Conservation (phyloP, 768 basidiomycete genomes). For the Xerocomus brunneocitrinus region DNA sequence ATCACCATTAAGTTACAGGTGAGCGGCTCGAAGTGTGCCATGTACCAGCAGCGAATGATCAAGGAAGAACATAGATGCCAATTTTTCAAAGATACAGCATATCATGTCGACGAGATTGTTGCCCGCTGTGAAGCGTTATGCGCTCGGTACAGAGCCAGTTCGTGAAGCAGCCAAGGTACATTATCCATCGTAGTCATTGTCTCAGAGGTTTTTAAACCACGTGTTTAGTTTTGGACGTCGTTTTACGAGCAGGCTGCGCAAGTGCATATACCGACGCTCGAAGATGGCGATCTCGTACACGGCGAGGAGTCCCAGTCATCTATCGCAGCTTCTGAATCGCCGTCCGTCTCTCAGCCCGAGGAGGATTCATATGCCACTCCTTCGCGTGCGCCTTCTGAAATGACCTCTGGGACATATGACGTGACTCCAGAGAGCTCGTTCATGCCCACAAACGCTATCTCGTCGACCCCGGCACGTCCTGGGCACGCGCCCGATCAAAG, state of each 20-base stretch:
- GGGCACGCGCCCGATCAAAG: conserved; percentile 34
- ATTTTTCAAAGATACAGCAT: conserved; percentile 87
- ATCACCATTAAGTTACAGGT: conserved; percentile 91
- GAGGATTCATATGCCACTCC: conserved; percentile 6
- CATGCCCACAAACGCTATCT: conserved; percentile 64
- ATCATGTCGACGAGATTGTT: conserved; percentile 74
- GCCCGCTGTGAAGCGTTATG: conserved; percentile 87
- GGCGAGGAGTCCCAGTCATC: conserved; percentile 43
- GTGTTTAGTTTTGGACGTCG: conserved; percentile 83
- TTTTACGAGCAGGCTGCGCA: conserved; percentile 95
- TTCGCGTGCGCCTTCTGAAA: conserved; percentile 10
- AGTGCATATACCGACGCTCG: conserved; percentile 72
- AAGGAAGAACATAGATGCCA: conserved; percentile 81
- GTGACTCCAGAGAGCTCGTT: conserved; percentile 67
- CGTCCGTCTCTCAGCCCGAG: conserved; percentile 10
- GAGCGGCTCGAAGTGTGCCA: conserved; percentile 2
- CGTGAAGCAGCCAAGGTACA: conserved; percentile 83
- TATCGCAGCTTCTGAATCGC: conserved; percentile 12
- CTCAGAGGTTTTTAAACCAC: background rate
- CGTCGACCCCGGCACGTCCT: conserved; percentile 68
- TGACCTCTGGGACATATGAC: conserved; percentile 24
- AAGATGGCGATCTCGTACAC: conserved; percentile 57
- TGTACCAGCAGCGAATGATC: conserved; percentile 13
- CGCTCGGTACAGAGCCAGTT: conserved; percentile 81
- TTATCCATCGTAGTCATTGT: conserved; percentile 18